Evolutionary conservation across 306 rosid genomes (phyloP).

Genomic region (Trichosanthes cucumerina): DNA sequence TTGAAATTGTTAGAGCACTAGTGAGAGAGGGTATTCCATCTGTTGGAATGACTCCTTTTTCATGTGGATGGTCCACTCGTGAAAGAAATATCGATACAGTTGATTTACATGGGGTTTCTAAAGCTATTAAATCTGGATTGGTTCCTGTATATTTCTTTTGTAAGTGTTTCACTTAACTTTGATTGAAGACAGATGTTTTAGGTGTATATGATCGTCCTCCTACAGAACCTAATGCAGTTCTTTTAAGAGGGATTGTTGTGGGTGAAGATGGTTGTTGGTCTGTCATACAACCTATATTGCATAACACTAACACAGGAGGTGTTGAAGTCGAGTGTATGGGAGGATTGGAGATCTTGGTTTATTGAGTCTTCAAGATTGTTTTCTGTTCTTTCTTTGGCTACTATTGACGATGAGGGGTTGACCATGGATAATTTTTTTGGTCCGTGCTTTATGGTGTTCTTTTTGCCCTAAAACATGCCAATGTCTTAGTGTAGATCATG

Average conservation of each 20-base stretch:
- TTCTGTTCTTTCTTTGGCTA: too few species aligned
- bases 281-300: constrained; percentile 52
- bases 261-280: constrained; percentile 69
- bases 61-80: constrained; percentile 80
- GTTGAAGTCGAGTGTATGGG: too few species aligned
- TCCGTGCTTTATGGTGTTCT: too few species aligned
- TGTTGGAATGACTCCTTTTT: constrained; percentile 80
- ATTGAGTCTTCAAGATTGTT: too few species aligned
- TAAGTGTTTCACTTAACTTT: constrained; percentile 15
- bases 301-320: constrained; percentile 35
- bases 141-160: constrained; percentile 49
- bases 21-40: constrained; percentile 98
- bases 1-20: too few species aligned
- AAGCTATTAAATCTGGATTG: constrained; percentile 66
- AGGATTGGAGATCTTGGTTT: too few species aligned
- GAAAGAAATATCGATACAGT: constrained; percentile 51
- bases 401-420: too few species aligned
- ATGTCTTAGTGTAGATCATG: too few species aligned
- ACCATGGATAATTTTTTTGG: too few species aligned
- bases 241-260: constrained; percentile 73
- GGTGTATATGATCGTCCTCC: constrained; percentile 95
- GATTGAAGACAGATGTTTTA: constrained; percentile 70
- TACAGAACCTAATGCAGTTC: constrained; percentile 52
- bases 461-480: too few species aligned
- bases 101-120: constrained; percentile 56